Percentiles rank a stretch among this genome's conserved stretches.
These are phyloP conservation scores for Monosporascus cannonballus DNA, from an alignment of 2,329 filamentous ascomycete genomes.

Conservation along the genomic window DNA sequence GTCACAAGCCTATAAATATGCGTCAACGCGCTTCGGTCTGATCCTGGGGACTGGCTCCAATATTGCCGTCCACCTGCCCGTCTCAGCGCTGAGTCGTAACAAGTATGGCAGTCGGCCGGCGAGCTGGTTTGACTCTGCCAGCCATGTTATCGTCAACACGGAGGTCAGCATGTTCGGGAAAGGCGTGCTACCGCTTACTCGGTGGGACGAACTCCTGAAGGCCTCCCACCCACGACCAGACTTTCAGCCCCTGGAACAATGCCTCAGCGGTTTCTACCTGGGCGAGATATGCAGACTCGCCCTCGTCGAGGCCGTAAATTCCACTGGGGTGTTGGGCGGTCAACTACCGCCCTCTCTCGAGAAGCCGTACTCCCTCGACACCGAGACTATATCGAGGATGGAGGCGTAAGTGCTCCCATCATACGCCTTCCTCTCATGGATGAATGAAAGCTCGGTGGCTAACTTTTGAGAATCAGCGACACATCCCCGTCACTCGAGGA, in stretches of 20 bases:
- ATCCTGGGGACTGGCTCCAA: conserved; percentile 65
- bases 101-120: conserved; percentile 53
- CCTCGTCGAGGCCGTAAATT: conserved; percentile 52
- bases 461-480: conserved; percentile 32
- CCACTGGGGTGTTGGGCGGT: conserved; percentile 49
- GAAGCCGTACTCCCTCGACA: conserved; percentile 51
- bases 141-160: conserved; percentile 61
- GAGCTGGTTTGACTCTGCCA: conserved; percentile 51
- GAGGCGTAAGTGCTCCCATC: conserved; percentile 42
- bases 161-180: conserved; percentile 62
- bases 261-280: conserved; percentile 61
- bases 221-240: conserved; percentile 39
- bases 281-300: conserved; percentile 57
- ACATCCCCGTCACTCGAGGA: conserved; percentile 33
- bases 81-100: conserved; percentile 43
- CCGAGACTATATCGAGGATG: conserved; percentile 52
- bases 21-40: conserved; percentile 55
- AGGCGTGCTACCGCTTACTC: conserved; percentile 51
- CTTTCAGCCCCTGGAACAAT: conserved; percentile 34
- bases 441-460: not conserved
- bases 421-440: not conserved
- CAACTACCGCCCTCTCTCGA: conserved; percentile 47
- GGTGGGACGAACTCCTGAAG: conserved; percentile 53
- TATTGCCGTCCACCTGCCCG: conserved; percentile 57
- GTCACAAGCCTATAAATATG: conserved; percentile 54